Conservation (phyloP, 176 grass and related monocot genomes). For the Ensete glaucum region DNA sequence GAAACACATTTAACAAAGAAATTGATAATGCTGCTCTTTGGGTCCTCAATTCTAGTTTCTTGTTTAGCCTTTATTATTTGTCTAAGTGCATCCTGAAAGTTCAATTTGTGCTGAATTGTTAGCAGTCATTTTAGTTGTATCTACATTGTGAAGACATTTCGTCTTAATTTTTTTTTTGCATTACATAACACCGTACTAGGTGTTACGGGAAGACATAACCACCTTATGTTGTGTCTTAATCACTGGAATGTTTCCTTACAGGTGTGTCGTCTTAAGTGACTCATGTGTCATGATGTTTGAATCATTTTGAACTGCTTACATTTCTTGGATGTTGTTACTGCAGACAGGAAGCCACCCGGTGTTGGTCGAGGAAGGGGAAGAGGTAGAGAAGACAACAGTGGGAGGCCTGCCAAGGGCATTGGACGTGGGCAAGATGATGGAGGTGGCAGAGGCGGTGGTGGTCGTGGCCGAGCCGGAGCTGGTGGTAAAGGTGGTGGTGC, state of each 20-base stretch:
- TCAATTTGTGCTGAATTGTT: no score
- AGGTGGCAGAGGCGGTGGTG: constrained; percentile 41
- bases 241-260: no score
- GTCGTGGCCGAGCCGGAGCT: constrained; percentile 52
- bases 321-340: constrained; percentile 14
- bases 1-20: no score
- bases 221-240: no score
- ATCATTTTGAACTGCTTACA: constrained; percentile 2
- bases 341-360: constrained; percentile 94
- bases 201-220: no score
- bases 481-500: constrained; percentile 54
- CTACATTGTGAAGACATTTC: no score
- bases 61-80: not conserved
- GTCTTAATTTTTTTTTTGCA: no score
- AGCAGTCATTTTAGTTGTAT: no score
- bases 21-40: no score
- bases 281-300: not conserved
- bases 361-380: constrained; percentile 92
- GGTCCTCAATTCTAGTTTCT: not conserved
- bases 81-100: not conserved
- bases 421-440: constrained; percentile 80
- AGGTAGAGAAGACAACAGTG: constrained; percentile 30
- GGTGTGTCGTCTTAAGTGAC: not conserved
- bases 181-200: no score
- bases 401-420: constrained; percentile 54